A percentile compares a stretch with the other conserved stretches of the same genome.
These are phyloP conservation scores for Termitomyces titanicus DNA, from an alignment of 768 basidiomycete genomes.

Conservation along the genomic window DNA sequence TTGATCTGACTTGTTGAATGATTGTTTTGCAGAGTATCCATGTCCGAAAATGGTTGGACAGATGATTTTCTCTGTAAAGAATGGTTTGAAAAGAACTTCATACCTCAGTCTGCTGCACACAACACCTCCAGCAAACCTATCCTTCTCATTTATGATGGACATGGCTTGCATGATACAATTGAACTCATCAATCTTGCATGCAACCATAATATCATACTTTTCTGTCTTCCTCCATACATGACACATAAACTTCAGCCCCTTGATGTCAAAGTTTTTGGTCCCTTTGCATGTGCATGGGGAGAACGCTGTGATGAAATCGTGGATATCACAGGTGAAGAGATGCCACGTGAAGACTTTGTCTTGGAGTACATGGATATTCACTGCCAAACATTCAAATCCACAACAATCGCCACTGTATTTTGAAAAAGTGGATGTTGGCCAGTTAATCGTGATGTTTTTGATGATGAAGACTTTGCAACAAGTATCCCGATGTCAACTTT, in stretches of 20 bases:
- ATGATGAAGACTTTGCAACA: not conserved
- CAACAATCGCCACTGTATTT: not conserved
- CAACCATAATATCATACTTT: not conserved
- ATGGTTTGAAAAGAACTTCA: no score
- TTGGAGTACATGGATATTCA: not conserved
- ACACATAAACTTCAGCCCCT: conserved; percentile 33
- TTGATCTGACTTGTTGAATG: not conserved
- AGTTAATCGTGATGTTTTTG: not conserved
- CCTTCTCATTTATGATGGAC: conserved; percentile 33
- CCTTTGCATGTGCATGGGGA: conserved; percentile 21
- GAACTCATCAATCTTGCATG: conserved; percentile 22
- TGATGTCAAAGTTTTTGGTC: conserved; percentile 35
- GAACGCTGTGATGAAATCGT: not conserved
- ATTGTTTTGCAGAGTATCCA: no score
- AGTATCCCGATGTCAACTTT: not conserved
- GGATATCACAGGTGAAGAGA: not conserved
- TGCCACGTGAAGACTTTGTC: not conserved
- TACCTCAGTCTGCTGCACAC: no score
- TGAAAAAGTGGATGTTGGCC: not conserved
- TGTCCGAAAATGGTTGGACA: no score
- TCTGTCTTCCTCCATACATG: conserved; percentile 34
- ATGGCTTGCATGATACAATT: conserved; percentile 34
- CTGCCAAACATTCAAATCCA: not conserved
- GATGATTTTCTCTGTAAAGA: no score
- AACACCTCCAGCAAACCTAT: no score